Conservation (phyloP, 768 basidiomycete species). For the Panaeolus papilionaceus region DNA sequence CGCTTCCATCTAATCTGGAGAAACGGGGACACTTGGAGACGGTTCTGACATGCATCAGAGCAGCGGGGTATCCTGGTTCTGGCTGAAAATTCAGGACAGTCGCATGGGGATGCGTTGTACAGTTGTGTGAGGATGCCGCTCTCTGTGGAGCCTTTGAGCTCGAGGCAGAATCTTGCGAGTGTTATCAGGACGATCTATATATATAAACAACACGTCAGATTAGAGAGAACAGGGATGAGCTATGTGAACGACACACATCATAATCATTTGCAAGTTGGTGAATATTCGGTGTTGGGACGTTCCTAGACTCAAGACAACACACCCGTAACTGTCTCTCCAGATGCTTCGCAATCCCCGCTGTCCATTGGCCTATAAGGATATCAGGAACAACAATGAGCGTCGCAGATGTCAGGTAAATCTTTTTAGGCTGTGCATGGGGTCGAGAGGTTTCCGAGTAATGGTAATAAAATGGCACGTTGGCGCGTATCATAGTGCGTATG, state of each 20-base stretch:
- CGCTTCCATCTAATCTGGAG: slow-evolving; percentile 87
- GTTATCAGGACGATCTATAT: not conserved
- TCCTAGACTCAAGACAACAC: slow-evolving; percentile 53
- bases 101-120: slow-evolving; percentile 53
- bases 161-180: not conserved
- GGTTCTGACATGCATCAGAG: slow-evolving; percentile 46
- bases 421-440: slow-evolving; percentile 45
- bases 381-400: slow-evolving; percentile 82
- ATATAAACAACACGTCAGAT: not conserved
- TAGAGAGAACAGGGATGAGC: no score
- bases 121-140: slow-evolving; percentile 44
- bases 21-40: slow-evolving; percentile 58
- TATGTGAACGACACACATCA: slow-evolving; percentile 60
- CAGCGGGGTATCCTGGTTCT: slow-evolving; percentile 65
- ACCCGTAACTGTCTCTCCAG: slow-evolving; percentile 61
- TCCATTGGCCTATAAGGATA: slow-evolving; percentile 81
- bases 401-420: slow-evolving; percentile 72
- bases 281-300: slow-evolving; percentile 58
- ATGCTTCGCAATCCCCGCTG: slow-evolving; percentile 80
- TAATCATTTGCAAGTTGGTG: slow-evolving; percentile 68
- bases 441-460: slow-evolving; percentile 45
- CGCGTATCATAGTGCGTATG: slow-evolving; percentile 38
- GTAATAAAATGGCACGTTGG: slow-evolving; percentile 72
- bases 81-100: slow-evolving; percentile 53
- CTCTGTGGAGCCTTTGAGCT: not conserved